Base-by-base conservation (phyloP, 768 basidiomycete genomes). In the Suillus ampliporus region DNA sequence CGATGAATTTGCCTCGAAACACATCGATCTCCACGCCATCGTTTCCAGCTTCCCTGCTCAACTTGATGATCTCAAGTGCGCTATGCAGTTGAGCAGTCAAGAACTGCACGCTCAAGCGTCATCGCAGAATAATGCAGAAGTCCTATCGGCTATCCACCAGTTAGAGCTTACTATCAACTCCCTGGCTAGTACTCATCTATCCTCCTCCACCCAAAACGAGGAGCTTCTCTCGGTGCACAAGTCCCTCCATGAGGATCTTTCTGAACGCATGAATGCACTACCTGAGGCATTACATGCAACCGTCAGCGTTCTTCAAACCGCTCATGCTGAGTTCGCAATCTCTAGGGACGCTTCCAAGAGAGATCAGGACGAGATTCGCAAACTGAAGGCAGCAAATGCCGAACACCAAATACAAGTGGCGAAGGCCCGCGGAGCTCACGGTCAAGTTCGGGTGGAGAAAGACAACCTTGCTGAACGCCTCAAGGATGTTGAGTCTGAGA, bases 381-480 rank as follows among this genome's bases (percentile, higher is more conserved):
- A 84, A 63, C 66, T 85, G 46, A 76, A 75, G 62, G 62, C 68
- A 1, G 68, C 80, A 19, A 92, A 91, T 71, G 78, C 83, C 9
- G 92, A 94, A 8, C 80, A 86, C 54, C 91, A 92, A 69, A 78
- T 87, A 38, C 89, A 92, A 68, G 69, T 94, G 13, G 84, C 86
- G 14, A 92, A 91, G 76, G 89, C 92, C 56, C 89, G 91, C 58
- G 85, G 87, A 23, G 86, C 87, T 15, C 88, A 92, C 67, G 91
- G 91, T 1, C 89, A 91, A 70, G 83, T 90, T 6, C 86, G 90
- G 17, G 91, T 91, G 15, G 92, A 95, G 79, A 95, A 93, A 76
- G 92, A 94, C 54, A 77, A 85, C 41, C 72, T 92, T 51, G 75
- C 69, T 23, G 90, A 92, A 65, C 89, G 90, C 65, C 76, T 91